Conservation (phyloP, 116 monocot species). For the Phalaenopsis hybrid region DNA sequence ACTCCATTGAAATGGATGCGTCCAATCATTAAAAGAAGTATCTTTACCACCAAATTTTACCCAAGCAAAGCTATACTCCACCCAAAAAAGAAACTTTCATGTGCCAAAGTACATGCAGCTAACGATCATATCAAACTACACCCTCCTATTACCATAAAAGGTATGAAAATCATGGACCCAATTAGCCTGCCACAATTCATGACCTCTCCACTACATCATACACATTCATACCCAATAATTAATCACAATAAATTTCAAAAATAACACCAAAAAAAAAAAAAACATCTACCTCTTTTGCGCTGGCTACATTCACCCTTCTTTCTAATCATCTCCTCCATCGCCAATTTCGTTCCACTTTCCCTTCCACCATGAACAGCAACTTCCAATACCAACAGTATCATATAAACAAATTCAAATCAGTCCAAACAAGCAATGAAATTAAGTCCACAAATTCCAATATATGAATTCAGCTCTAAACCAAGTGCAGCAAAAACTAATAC, state of each 20-base stretch:
- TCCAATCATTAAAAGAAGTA: no score
- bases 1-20: no score
- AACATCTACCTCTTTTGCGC: background rate
- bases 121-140: no score
- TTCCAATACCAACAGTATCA: slow-evolving; percentile 1
- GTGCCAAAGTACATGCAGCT: no score
- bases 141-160: no score
- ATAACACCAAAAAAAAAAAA: background rate
- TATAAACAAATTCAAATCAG: background rate
- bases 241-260: background rate
- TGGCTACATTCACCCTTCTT: background rate
- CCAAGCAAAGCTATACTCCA: no score
- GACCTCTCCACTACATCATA: background rate
- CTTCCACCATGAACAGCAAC: background rate
- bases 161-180: no score
- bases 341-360: background rate
- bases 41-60: no score
- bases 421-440: background rate
- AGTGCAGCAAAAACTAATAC: background rate
- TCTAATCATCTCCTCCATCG: background rate
- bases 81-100: no score
- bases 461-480: background rate
- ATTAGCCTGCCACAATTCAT: no score
- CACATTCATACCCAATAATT: background rate
- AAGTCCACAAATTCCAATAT: no score